Conservation (phyloP, 306 rosid species). For the Citrullus mucosospermus region DNA sequence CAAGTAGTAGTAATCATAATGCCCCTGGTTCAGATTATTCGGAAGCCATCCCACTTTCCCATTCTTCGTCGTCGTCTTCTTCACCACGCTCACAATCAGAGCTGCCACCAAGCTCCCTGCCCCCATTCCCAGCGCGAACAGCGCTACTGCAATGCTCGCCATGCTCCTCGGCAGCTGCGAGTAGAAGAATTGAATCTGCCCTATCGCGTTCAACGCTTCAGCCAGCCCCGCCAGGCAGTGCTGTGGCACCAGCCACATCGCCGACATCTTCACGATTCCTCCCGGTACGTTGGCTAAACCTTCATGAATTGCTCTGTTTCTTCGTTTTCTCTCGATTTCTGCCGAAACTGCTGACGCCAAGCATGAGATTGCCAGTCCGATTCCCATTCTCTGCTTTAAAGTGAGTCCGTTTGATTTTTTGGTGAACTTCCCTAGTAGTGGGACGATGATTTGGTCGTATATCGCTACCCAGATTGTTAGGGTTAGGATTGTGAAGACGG, state of each 20-base stretch:
- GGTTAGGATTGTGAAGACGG: slow-evolving; percentile 33
- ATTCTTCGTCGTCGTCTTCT: slow-evolving; percentile 18
- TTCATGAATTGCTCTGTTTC: slow-evolving; percentile 33
- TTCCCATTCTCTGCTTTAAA: slow-evolving; percentile 40
- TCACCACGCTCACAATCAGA: slow-evolving; percentile 26
- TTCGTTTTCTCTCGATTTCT: slow-evolving; percentile 36
- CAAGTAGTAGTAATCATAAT: slow-evolving; percentile 57
- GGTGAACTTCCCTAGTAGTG: slow-evolving; percentile 28
- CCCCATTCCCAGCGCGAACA: slow-evolving; percentile 35
- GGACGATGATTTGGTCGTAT: slow-evolving; percentile 41
- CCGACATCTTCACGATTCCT: slow-evolving; percentile 43
- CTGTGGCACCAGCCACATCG: slow-evolving; percentile 69
- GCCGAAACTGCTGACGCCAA: slow-evolving; percentile 32
- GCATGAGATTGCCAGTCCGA: slow-evolving; percentile 36
- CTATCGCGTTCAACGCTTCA: slow-evolving; percentile 54
- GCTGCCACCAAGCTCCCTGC: slow-evolving; percentile 39
- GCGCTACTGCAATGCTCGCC: slow-evolving; percentile 58
- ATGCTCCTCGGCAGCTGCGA: slow-evolving; percentile 58
- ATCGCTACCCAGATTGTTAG: slow-evolving; percentile 44
- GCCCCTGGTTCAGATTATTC: slow-evolving; percentile 39
- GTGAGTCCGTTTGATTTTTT: slow-evolving; percentile 17
- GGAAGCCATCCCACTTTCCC: slow-evolving; percentile 43
- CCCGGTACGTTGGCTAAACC: slow-evolving; percentile 18
- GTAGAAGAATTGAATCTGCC: slow-evolving; percentile 66
- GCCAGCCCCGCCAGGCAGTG: slow-evolving; percentile 47